Base-by-base conservation (phyloP, 768 basidiomycete genomes). In the Russula virescens region DNA sequence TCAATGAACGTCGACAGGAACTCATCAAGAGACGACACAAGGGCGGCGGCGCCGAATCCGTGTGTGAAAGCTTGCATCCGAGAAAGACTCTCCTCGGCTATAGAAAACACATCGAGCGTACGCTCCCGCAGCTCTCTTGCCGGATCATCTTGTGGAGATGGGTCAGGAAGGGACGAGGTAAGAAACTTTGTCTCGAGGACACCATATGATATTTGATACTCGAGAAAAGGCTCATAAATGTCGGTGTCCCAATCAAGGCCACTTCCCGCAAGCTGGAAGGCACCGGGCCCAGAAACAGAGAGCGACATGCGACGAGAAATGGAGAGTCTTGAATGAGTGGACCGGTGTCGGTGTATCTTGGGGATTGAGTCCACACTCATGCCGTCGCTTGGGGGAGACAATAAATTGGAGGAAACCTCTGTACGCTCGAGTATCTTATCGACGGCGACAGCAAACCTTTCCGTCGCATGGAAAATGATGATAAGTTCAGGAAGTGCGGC, bases 211-310 rank as follows among this genome's bases (percentile, higher is more conserved):
- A 84, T 78, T 68, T 98, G 96, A 64, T 88, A 88, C 68, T 95
- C 91, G 26, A 96, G 80, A 76, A 98, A 98, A 2, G 96, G 93
- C 71, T 95, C 94, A 71, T 94, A 97, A 18, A 99, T 77, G 55
- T 89, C 87, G 59, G 87, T 87, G 69, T 98, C 94, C 97, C 97
- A 98, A 62, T 87, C 86, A 67, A 67, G 59, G 7, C 59, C 61
- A 18, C 55, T 60, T 46, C 64, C 58, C 60, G 60, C 35, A 26
- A 55, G 58, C 46, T 46, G 55, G n/a, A 56, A 48, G 16, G 45
- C 25, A 31, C 57, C 63, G 8, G 51, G 26, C 11, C 61, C 46
- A 35, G 62, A 67, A 18, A 72, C 71, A 38, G 72, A 73, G 25
- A 69, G 64, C 11, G 69, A 69, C 45, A 68, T 35, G 23, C 66